Percentiles rank a stretch among this genome's conserved stretches.
Evolutionary conservation across 345 rosid species (phyloP).

Genomic region (Luvunga scandens): DNA sequence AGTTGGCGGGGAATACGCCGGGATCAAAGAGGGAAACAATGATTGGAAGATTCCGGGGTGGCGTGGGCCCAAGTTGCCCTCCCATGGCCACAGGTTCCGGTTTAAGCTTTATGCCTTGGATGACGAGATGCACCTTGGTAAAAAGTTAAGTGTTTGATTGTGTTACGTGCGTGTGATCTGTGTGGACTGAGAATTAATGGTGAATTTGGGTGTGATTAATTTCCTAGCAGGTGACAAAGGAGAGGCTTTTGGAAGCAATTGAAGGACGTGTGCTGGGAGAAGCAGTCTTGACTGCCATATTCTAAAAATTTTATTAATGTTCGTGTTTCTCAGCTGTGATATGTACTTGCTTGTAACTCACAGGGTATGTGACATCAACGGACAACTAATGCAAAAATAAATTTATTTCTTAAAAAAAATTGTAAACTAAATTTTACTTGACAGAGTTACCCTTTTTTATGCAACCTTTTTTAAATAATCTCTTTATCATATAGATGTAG

Average conservation of each 20-base stretch:
- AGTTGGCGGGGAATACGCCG: conserved; percentile 29
- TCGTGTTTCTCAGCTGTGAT: too few relatives aligned
- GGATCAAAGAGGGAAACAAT: conserved; percentile 65
- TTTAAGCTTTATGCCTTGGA: conserved; percentile 78
- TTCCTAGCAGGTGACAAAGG: conserved; percentile 64
- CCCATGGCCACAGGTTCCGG: conserved; percentile 59
- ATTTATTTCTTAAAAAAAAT: too few relatives aligned
- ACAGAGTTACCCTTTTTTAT: too few relatives aligned
- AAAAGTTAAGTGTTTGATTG: conserved; percentile 38
- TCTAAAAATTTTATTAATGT: conserved; percentile 24
- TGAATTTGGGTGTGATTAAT: not conserved
- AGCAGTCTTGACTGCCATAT: conserved; percentile 46
- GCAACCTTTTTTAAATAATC: too few relatives aligned
- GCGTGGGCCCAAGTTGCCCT: conserved; percentile 62
- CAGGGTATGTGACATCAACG: too few relatives aligned
- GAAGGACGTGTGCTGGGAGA: conserved; percentile 70
- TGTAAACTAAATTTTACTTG: too few relatives aligned
- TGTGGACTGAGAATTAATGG: too few relatives aligned
- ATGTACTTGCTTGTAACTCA: too few relatives aligned
- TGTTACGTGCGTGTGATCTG: not conserved
- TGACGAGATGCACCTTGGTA: conserved; percentile 47
- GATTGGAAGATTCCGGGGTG: conserved; percentile 76
- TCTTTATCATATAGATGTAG: too few relatives aligned
- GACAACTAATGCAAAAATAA: too few relatives aligned
- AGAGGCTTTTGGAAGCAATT: conserved; percentile 60